Evolutionary conservation across 2,329 filamentous ascomycete genomes (phyloP), one percentile per base, ranked within the genome.

Genomic region (Erysiphe neolycopersici): DNA sequence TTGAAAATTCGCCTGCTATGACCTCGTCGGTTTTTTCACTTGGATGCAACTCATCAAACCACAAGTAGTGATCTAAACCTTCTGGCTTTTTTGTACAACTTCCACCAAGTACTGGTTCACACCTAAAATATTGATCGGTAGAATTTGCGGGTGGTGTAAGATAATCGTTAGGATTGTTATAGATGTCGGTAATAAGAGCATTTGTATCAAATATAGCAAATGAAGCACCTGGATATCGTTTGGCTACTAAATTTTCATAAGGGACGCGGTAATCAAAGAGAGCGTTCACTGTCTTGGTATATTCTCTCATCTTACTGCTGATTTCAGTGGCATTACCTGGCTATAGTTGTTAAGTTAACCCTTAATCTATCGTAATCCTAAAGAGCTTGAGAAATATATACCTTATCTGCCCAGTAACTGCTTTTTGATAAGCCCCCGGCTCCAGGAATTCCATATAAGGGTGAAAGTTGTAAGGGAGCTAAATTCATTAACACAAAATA

Each of bases 21-120:
- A 66, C 61, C 52, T 67, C 60, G 58, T 71, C 67, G 8, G 74
- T 67, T 58, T 71, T 69, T 58, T 73, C 66, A 29, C 72, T 74
- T 0, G 78, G 77, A 60, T 87, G 80, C 54, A 85, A 56, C 54
- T 74, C 69, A 58, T 87, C 79, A 51, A 66, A 79, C 76, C 79
- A 85, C 55, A 82, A 50, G 55, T 70, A 85, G 39, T 68, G 73
- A 49, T 77, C 69, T 31, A 63, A 57, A 3, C 62, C 45, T 49
- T 33, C 61, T 59, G 45, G 60, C 46, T 38, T 45, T n/a, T 30
- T 43, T 9, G 41, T 42, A 48, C 67, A 71, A 4, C 54, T 47
- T 4, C 45, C 43, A 17, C 41, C 29, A 9, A 48, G 46, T 17
- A 56, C 50, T 1, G 54, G 45, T 19, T 55, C 43, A 51, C 78